phyloP scores from a whole-genome alignment of 1,284 basidiomycete genomes.

The Leccinum griseonigrum region DNA sequence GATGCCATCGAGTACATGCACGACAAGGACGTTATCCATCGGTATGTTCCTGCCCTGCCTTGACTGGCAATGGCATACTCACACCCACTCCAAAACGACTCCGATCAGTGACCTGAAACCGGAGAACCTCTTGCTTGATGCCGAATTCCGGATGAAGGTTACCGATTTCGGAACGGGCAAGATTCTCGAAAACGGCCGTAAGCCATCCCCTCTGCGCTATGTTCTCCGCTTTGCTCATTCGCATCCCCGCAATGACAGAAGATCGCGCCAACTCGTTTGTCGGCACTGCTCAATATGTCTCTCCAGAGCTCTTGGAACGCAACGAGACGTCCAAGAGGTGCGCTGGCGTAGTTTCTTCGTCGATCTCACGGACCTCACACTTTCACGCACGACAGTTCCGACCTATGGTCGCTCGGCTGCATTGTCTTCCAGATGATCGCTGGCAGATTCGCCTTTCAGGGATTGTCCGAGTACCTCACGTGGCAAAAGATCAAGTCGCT shows the following conservation, averaged over 20 bases:
- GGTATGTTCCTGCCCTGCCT: constrained; percentile 40
- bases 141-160: constrained; percentile 85
- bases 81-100: not conserved
- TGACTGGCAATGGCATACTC: constrained; percentile 10
- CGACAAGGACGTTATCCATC: constrained; percentile 82
- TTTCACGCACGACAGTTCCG: constrained; percentile 55
- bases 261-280: constrained; percentile 83
- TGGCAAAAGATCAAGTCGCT: constrained; percentile 78
- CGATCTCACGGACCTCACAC: constrained; percentile 1
- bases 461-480: constrained; percentile 80
- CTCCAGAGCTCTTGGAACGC: constrained; percentile 84
- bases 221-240: constrained; percentile 7
- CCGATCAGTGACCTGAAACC: constrained; percentile 77
- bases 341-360: not conserved
- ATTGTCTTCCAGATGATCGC: constrained; percentile 97
- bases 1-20: constrained; percentile 92
- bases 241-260: constrained; percentile 28
- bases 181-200: constrained; percentile 63
- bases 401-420: constrained; percentile 98
- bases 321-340: constrained; percentile 74
- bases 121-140: constrained; percentile 89
- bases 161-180: constrained; percentile 98
- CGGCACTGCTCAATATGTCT: constrained; percentile 95
- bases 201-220: constrained; percentile 14
- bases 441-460: constrained; percentile 88